Evolutionary conservation across 1,284 basidiomycete genomes (phyloP).

Genomic region (Cerioporus squamosus): DNA sequence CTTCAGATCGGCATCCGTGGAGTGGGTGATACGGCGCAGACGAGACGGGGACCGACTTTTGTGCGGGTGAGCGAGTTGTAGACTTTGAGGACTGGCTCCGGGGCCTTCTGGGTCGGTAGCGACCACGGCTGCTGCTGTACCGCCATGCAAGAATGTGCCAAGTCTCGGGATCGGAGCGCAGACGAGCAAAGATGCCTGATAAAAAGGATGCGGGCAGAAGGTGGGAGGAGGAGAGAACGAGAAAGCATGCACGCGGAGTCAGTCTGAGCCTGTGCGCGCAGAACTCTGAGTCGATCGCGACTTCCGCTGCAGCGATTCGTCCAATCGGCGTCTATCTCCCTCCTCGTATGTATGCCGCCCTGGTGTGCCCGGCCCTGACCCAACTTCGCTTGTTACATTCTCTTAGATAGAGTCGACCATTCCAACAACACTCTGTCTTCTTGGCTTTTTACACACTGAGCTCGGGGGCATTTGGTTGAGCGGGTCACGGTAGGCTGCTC

Average conservation of each 20-base stretch:
- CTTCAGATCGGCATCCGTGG: constrained; percentile 12
- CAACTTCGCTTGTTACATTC: too few species aligned
- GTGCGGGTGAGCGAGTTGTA: constrained; percentile 95
- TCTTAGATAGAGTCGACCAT: too few species aligned
- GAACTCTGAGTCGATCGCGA: background rate
- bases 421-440: too few species aligned
- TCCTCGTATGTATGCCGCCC: too few species aligned
- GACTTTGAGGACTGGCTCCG: constrained; percentile 78
- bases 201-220: background rate
- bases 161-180: constrained; percentile 1
- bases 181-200: constrained; percentile 5
- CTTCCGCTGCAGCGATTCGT: background rate
- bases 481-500: too few species aligned
- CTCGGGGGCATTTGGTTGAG: too few species aligned
- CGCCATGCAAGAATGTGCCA: constrained; percentile 36
- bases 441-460: too few species aligned
- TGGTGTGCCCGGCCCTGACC: too few species aligned
- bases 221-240: constrained; percentile 1
- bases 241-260: constrained; percentile 14
- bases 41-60: constrained; percentile 71
- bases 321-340: background rate
- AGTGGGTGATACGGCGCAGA: constrained; percentile 4
- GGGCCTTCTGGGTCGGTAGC: constrained; percentile 48
- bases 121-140: constrained; percentile 60
- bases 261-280: background rate